Conservation (phyloP, 1,284 basidiomycete species). For the Malassezia equina region DNA sequence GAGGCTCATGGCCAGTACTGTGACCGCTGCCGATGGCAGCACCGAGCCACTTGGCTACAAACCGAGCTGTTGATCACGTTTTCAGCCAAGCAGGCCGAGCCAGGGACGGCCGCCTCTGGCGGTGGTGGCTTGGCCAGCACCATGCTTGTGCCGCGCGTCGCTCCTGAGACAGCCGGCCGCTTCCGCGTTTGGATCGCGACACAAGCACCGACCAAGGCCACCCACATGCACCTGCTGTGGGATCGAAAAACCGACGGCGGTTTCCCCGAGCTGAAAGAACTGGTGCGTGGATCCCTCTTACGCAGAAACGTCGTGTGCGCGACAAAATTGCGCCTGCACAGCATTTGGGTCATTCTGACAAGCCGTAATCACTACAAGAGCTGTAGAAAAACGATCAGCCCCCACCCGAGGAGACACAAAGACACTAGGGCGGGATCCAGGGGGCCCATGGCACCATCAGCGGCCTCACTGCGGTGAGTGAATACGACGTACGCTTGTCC, state of each 20-base stretch:
- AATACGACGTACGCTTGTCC: slow-evolving; percentile 1
- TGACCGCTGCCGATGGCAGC: slow-evolving; percentile 19
- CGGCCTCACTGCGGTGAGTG: not conserved
- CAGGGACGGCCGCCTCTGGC: slow-evolving; percentile 2
- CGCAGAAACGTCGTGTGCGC: slow-evolving; percentile 13
- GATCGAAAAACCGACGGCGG: slow-evolving; percentile 13
- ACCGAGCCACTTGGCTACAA: slow-evolving; percentile 17
- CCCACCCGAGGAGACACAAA: not conserved
- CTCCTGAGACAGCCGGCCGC: slow-evolving; percentile 13
- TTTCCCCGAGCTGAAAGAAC: slow-evolving; percentile 16
- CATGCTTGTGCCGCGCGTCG: slow-evolving; percentile 12
- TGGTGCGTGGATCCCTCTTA: slow-evolving; percentile 1
- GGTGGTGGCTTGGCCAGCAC: slow-evolving; percentile 7
- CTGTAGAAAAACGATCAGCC: not conserved
- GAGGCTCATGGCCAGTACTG: slow-evolving; percentile 9
- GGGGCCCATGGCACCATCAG: not conserved
- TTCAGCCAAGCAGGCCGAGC: not conserved
- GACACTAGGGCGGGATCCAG: not conserved
- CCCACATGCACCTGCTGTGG: slow-evolving; percentile 10
- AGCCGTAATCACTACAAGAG: not conserved
- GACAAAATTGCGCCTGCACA: slow-evolving; percentile 13
- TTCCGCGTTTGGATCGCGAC: slow-evolving; percentile 13
- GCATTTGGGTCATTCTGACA: slow-evolving; percentile 17
- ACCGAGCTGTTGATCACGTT: slow-evolving; percentile 18
- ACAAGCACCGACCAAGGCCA: not conserved